Evolutionary conservation across 2,329 filamentous ascomycete species (phyloP).

Genomic region (Zymoseptoria ardabiliae): DNA sequence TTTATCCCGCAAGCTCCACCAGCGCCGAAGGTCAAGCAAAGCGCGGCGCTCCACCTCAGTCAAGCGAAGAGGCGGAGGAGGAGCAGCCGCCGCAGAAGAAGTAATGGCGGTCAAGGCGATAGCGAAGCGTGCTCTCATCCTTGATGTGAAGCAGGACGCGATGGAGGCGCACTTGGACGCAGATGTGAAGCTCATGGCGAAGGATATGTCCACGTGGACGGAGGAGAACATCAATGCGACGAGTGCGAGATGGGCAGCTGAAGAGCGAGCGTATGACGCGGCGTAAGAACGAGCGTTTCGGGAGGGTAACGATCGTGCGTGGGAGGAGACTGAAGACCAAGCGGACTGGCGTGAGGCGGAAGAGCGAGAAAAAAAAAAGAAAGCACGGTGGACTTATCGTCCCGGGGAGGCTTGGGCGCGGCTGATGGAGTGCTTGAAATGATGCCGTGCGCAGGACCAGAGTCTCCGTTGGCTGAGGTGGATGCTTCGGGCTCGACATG

Average conservation of each 20-base stretch:
- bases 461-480: background rate
- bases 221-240: background rate
- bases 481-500: background rate
- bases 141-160: background rate
- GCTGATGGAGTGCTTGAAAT: background rate
- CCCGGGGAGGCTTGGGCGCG: background rate
- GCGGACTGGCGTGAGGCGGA: background rate
- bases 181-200: background rate
- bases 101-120: background rate
- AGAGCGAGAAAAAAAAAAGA: background rate
- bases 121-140: background rate
- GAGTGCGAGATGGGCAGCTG: background rate
- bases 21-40: too few relatives aligned
- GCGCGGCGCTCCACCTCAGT: too few relatives aligned
- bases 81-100: background rate
- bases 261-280: background rate
- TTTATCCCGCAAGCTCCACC: too few relatives aligned
- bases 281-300: background rate
- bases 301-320: background rate
- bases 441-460: background rate
- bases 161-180: background rate
- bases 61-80: too few relatives aligned
- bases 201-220: background rate
- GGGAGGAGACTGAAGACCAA: background rate
- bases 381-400: too few relatives aligned